A percentile compares a stretch with the other conserved stretches of the same genome.
phyloP scores from a whole-genome alignment of 139 green algal genomes.

The Nannochloris sp. region DNA sequence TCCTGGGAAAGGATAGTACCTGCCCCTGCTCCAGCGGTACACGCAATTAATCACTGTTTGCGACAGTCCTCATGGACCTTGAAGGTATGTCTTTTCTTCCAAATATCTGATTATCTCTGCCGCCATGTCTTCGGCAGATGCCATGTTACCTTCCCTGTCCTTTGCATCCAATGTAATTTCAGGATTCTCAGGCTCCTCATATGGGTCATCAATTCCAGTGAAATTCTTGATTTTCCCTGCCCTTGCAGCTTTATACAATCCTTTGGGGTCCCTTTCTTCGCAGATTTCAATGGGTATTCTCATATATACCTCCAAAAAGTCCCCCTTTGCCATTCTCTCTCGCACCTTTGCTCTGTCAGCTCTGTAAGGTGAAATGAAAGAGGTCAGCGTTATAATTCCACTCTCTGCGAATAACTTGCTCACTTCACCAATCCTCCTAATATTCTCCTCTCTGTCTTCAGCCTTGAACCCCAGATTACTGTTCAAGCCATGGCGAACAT shows the following conservation, averaged over 20 bases:
- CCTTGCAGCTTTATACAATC: conserved; percentile 89
- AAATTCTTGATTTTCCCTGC: conserved; percentile 85
- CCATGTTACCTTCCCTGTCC: conserved; percentile 44
- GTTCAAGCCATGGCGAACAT: conserved; percentile 88
- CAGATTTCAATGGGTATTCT: conserved; percentile 83
- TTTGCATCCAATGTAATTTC: conserved; percentile 72
- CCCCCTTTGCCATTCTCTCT: conserved; percentile 36
- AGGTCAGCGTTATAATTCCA: conserved; percentile 81
- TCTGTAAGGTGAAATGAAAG: conserved; percentile 90
- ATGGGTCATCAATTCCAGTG: conserved; percentile 53
- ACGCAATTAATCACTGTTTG: too few species aligned
- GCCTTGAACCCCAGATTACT: conserved; percentile 82
- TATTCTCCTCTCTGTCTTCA: conserved; percentile 86
- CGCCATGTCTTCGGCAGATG: conserved; percentile 52
- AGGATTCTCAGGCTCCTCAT: conserved; percentile 73
- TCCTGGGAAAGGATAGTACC: not conserved
- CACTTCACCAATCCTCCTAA: conserved; percentile 86
- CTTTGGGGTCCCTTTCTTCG: conserved; percentile 88
- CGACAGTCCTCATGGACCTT: conserved; percentile 10
- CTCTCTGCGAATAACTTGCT: conserved; percentile 84
- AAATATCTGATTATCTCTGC: conserved; percentile 52
- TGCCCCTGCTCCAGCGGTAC: too few species aligned
- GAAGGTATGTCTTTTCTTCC: conserved; percentile 30
- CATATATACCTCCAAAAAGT: conserved; percentile 89
- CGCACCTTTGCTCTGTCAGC: conserved; percentile 61